These are phyloP conservation scores for Plenodomus tracheiphilus DNA, from an alignment of 2,329 filamentous ascomycete genomes.

Conservation along the genomic window DNA sequence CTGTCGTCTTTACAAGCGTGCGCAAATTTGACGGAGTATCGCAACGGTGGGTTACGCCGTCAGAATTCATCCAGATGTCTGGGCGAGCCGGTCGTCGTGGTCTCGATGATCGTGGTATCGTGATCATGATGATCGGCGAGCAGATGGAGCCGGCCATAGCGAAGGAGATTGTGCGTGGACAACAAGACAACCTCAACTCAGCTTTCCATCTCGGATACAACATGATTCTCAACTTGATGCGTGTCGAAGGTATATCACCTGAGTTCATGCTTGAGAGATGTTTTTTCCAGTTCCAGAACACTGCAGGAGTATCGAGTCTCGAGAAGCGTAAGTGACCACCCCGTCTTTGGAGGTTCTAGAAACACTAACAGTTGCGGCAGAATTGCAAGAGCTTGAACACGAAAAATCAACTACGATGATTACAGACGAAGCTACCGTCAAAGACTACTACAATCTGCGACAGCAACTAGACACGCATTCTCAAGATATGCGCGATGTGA, in stretches of 20 bases:
- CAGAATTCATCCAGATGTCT: conserved; percentile 98
- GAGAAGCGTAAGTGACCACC: conserved; percentile 62
- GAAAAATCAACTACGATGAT: conserved; percentile 75
- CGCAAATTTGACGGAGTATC: conserved; percentile 89
- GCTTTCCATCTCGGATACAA: conserved; percentile 98
- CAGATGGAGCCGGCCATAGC: conserved; percentile 94
- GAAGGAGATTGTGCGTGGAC: conserved; percentile 91
- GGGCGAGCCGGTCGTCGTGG: conserved; percentile 95
- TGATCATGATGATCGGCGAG: conserved; percentile 99
- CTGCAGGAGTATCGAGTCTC: conserved; percentile 78
- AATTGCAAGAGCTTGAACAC: conserved; percentile 76
- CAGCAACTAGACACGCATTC: conserved; percentile 82
- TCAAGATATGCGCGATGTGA: conserved; percentile 87
- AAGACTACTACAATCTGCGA: conserved; percentile 90
- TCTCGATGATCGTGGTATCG: conserved; percentile 95
- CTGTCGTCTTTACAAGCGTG: conserved; percentile 97
- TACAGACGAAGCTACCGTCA: conserved; percentile 82
- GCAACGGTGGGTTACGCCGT: conserved; percentile 83
- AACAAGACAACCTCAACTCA: conserved; percentile 96
- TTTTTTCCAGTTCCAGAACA: conserved; percentile 98
- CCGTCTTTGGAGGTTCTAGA: neutral
- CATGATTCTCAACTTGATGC: conserved; percentile 95
- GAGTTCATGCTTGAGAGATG: conserved; percentile 99
- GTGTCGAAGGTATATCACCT: conserved; percentile 98
- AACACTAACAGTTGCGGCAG: conserved; percentile 42